phyloP scores from a whole-genome alignment of 2,329 filamentous ascomycete species.

The Pleoardoris graminearum region DNA sequence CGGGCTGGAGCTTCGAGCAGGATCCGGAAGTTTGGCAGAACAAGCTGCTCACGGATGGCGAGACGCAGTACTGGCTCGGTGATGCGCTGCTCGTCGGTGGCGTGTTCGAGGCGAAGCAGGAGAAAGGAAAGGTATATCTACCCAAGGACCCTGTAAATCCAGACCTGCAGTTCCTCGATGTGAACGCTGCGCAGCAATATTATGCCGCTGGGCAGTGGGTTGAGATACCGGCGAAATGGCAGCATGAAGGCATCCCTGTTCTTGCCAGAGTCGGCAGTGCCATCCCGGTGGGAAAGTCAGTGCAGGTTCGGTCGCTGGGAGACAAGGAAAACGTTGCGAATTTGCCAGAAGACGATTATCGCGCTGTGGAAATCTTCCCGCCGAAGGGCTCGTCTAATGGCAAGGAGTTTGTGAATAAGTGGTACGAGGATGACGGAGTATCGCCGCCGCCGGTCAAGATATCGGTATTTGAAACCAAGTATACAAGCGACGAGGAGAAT shows the following conservation, averaged over 20 bases:
- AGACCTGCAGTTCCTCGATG: conserved; percentile 63
- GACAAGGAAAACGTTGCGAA: conserved; percentile 53
- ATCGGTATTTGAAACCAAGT: conserved; percentile 31
- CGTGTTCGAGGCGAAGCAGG: conserved; percentile 64
- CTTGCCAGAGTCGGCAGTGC: conserved; percentile 59
- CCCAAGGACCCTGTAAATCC: conserved; percentile 51
- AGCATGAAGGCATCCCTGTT: conserved; percentile 56
- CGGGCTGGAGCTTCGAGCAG: conserved; percentile 71
- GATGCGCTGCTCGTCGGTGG: conserved; percentile 68
- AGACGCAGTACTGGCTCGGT: conserved; percentile 75
- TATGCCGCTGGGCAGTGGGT: conserved; percentile 60
- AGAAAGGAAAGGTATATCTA: conserved; percentile 63
- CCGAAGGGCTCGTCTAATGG: conserved; percentile 47
- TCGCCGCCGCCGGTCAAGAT: conserved; percentile 45
- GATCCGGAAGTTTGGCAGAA: conserved; percentile 68
- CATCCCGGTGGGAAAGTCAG: conserved; percentile 56
- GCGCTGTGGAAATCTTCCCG: conserved; percentile 62
- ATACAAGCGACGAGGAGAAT: conserved; percentile 46
- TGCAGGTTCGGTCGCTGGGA: conserved; percentile 57
- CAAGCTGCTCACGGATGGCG: conserved; percentile 61
- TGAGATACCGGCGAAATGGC: conserved; percentile 56
- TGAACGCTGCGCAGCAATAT: conserved; percentile 64
- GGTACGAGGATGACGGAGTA: conserved; percentile 63
- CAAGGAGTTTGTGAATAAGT: conserved; percentile 47
- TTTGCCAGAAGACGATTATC: conserved; percentile 57